Percentiles rank a stretch among this genome's conserved stretches.
phyloP scores from a whole-genome alignment of 2,329 filamentous ascomycete species.

The Penicillium thymicola region DNA sequence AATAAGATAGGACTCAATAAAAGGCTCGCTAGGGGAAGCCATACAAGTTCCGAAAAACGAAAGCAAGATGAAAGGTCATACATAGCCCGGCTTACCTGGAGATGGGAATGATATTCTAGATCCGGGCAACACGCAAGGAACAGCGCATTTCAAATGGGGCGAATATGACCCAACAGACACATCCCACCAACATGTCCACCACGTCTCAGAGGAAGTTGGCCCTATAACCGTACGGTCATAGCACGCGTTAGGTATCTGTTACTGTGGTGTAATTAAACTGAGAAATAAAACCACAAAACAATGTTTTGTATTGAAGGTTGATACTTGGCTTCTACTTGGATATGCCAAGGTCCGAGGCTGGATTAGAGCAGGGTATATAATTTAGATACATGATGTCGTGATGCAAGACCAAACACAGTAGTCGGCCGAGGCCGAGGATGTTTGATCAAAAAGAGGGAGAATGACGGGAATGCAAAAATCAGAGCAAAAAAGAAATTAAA shows the following conservation, averaged over 20 bases:
- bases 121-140: no score
- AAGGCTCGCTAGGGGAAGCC: not conserved
- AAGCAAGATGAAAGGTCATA: no score
- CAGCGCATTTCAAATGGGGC: not conserved
- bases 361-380: conserved; percentile 17
- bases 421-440: not conserved
- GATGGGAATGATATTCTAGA: not conserved
- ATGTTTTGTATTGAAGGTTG: not conserved
- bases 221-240: not conserved
- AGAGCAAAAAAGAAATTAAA: not conserved
- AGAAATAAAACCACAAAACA: not conserved
- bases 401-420: conserved; percentile 12
- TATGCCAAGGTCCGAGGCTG: conserved; percentile 1
- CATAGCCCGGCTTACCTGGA: not conserved
- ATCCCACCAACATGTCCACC: not conserved
- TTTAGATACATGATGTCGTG: conserved; percentile 23
- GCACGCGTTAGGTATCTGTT: not conserved
- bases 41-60: not conserved
- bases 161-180: not conserved
- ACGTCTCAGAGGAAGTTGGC: not conserved
- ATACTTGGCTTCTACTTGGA: not conserved
- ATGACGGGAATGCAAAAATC: not conserved
- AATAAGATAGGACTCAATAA: not conserved
- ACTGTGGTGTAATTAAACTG: not conserved
- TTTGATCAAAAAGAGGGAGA: not conserved